Conservation (phyloP, 2,329 filamentous ascomycete genomes). For the Ophiobolus disseminans region DNA sequence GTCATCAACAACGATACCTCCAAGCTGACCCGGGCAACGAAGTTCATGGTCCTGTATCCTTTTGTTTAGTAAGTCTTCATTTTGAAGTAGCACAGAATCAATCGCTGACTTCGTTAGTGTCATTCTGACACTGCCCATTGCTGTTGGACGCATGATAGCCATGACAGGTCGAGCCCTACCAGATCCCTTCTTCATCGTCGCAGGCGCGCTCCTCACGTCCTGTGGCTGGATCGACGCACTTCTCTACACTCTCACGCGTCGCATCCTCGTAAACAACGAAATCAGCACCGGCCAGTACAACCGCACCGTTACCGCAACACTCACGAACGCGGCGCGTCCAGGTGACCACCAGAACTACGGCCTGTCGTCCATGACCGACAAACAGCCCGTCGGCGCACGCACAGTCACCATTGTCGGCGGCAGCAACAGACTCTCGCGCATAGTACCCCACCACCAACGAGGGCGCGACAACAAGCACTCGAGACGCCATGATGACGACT, state of each 20-base stretch:
- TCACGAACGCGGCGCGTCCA: conserved; percentile 32
- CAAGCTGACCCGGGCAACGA: conserved; percentile 50
- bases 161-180: conserved; percentile 54
- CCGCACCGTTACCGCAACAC: conserved; percentile 28
- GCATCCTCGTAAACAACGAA: conserved; percentile 47
- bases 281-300: conserved; percentile 35
- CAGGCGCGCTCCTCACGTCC: conserved; percentile 63
- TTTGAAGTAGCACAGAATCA: too few species aligned
- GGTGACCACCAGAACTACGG: conserved; percentile 35
- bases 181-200: conserved; percentile 64
- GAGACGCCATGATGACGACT: conserved; percentile 16
- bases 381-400: conserved; percentile 32
- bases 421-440: conserved; percentile 35
- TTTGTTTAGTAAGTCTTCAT: too few species aligned
- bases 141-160: conserved; percentile 51
- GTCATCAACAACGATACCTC: conserved; percentile 44
- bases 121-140: conserved; percentile 70
- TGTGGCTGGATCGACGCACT: conserved; percentile 55
- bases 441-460: conserved; percentile 36
- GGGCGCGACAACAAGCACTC: conserved; percentile 25
- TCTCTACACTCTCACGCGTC: conserved; percentile 53
- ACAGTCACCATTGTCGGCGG: conserved; percentile 48
- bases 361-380: conserved; percentile 37
- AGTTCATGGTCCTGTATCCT: conserved; percentile 58
- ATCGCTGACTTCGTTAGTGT: too few species aligned